These are phyloP conservation scores for Aquilaria yunnanensis DNA, from an alignment of 345 rosid genomes.

Conservation along the genomic window DNA sequence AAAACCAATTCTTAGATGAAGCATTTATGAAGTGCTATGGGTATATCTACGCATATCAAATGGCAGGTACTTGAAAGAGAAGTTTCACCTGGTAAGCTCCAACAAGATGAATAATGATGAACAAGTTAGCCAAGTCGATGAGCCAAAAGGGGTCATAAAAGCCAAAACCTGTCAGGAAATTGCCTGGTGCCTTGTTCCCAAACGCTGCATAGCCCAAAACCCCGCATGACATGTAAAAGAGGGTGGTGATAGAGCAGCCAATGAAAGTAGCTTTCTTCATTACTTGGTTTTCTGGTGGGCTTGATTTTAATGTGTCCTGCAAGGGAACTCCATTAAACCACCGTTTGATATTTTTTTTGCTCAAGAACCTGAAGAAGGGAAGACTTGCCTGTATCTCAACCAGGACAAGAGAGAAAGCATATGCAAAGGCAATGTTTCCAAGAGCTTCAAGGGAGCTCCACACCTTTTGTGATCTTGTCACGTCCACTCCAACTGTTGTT, in stretches of 20 bases:
- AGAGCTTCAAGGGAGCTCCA: slow-evolving; percentile 1
- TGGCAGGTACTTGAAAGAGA: neutral
- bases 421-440: slow-evolving; percentile 6
- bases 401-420: slow-evolving; percentile 11
- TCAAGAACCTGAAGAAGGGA: neutral
- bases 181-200: slow-evolving; percentile 31
- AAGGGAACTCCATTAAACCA: neutral
- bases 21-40: neutral
- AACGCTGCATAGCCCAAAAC: slow-evolving; percentile 36
- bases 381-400: slow-evolving; percentile 23
- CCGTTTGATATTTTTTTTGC: neutral
- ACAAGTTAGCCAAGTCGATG: slow-evolving; percentile 31
- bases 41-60: too few relatives aligned
- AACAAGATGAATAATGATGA: slow-evolving; percentile 28
- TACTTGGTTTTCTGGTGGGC: slow-evolving; percentile 32
- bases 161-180: slow-evolving; percentile 32
- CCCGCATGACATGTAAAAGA: slow-evolving; percentile 29
- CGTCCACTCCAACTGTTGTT: slow-evolving; percentile 4
- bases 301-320: slow-evolving; percentile 34
- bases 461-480: slow-evolving; percentile 9
- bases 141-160: slow-evolving; percentile 35
- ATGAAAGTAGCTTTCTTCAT: slow-evolving; percentile 31
- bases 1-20: neutral
- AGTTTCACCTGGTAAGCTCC: slow-evolving; percentile 39
- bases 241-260: slow-evolving; percentile 16